These are phyloP conservation scores for Colletotrichum spinosum DNA, from an alignment of 2,329 filamentous ascomycete species.

Conservation along the genomic window DNA sequence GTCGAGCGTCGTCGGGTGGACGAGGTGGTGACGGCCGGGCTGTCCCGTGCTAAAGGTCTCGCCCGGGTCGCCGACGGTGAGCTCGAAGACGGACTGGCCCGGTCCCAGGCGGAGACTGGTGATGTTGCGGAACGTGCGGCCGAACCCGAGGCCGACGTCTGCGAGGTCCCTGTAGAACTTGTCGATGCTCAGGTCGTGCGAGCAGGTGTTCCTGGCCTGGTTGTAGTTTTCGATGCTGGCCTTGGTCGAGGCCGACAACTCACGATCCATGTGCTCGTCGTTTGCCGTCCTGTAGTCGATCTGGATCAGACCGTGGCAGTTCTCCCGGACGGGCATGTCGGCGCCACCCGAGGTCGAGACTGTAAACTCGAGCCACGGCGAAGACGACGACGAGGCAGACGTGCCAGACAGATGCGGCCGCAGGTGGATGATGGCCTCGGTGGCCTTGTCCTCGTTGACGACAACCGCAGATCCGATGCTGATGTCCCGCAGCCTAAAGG, in stretches of 20 bases:
- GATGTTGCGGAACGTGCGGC: not conserved
- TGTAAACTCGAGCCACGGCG: constrained; percentile 21
- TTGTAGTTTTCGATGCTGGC: constrained; percentile 1
- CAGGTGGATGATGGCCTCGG: constrained; percentile 36
- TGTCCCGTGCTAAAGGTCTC: constrained; percentile 12
- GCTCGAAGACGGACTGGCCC: constrained; percentile 1
- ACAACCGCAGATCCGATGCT: constrained; percentile 22
- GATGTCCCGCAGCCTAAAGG: constrained; percentile 37
- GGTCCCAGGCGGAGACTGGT: not conserved
- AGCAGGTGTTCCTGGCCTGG: not conserved
- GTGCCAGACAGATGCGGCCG: constrained; percentile 2
- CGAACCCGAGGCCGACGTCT: not conserved
- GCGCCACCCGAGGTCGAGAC: constrained; percentile 14
- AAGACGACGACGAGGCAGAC: constrained; percentile 6
- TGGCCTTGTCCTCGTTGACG: constrained; percentile 16
- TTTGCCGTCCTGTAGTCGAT: constrained; percentile 14
- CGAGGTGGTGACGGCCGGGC: not conserved
- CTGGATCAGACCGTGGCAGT: constrained; percentile 22
- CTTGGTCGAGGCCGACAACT: not conserved
- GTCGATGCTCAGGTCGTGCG: not conserved
- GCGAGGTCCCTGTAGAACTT: constrained; percentile 8
- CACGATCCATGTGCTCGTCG: constrained; percentile 5
- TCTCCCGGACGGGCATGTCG: constrained; percentile 3
- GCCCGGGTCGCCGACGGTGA: not conserved
- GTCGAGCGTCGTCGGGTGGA: constrained; percentile 3